Evolutionary conservation across 2,329 filamentous ascomycete genomes (phyloP), one percentile per base, ranked within the genome.

Genomic region (Chaetothyriales sp.): DNA sequence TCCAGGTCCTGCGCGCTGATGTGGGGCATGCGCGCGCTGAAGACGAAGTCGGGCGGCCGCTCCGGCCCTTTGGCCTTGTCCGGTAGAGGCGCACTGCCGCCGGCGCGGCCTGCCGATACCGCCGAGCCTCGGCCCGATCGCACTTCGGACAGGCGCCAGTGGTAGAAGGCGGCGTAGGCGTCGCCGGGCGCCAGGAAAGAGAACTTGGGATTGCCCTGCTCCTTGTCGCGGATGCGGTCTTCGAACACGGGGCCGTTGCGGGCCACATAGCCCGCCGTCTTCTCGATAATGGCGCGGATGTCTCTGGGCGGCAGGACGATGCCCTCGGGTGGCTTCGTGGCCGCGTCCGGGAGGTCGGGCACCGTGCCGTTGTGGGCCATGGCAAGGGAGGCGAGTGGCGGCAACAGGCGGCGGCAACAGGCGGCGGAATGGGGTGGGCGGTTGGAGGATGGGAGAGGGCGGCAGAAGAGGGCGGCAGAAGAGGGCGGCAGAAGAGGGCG

Each of bases 21-120:
- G 60, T 89, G 90, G 53, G 92, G 92, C 87, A 97, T 95, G 66
- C 89, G 85, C 61, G 92, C 89, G 51, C 88, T 95, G 72, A 95
- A 98, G 60, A 86, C 80, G 64, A 94, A 97, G 62, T 89, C 85
- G 52, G 85, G 79, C 15, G 92, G 92, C 63, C 89, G 82, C 44
- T 84, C 82, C 6, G 90, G 90, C 19, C 89, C 90, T 67, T 85
- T 80, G 44, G 87, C 83, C 65, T 85, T 88, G 66, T 80, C 77
- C 60, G 72, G 73, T 48, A 73, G 71, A 44, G 73, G 73, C 19
- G 73, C 71, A 13, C 73, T 70, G 60, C 89, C 85, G 53, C 77
- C 82, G 44, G 76, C 77, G 60, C 85, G 79, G 49, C 89, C 89
- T 52, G 86, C 85, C 51, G 85, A 81, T 43, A 94, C 76, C 15